These are phyloP conservation scores for Stachybotrys echinatus DNA, from an alignment of 2,329 filamentous ascomycete genomes.

Conservation along the genomic window DNA sequence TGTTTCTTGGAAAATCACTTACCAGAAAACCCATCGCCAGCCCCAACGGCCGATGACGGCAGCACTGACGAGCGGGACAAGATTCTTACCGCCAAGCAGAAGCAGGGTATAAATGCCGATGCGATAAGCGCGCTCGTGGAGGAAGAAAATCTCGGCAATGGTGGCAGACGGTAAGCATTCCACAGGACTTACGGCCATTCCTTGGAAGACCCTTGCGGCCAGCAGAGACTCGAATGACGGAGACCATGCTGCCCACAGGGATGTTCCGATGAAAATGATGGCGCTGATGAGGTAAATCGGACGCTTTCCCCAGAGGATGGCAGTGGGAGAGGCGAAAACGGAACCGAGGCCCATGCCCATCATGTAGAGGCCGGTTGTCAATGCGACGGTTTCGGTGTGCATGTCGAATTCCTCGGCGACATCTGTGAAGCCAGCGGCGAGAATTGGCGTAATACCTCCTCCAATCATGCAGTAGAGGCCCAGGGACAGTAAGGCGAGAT, in stretches of 20 bases:
- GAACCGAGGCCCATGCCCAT: slow-evolving; percentile 83
- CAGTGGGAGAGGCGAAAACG: slow-evolving; percentile 80
- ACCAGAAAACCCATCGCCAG: slow-evolving; percentile 93
- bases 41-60: slow-evolving; percentile 70
- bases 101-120: slow-evolving; percentile 91
- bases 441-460: slow-evolving; percentile 83
- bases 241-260: slow-evolving; percentile 82
- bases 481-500: slow-evolving; percentile 72
- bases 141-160: slow-evolving; percentile 92
- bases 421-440: slow-evolving; percentile 84
- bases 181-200: slow-evolving; percentile 80
- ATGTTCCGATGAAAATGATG: slow-evolving; percentile 69
- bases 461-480: slow-evolving; percentile 93
- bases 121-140: slow-evolving; percentile 89
- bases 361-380: slow-evolving; percentile 93
- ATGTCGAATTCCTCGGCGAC: slow-evolving; percentile 64
- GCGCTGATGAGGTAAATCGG: slow-evolving; percentile 80
- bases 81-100: slow-evolving; percentile 84
- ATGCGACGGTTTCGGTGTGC: slow-evolving; percentile 65
- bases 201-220: slow-evolving; percentile 79
- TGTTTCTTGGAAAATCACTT: slow-evolving; percentile 22
- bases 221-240: slow-evolving; percentile 76
- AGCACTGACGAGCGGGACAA: slow-evolving; percentile 82
- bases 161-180: slow-evolving; percentile 91
- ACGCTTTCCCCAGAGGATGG: slow-evolving; percentile 85